Base-by-base conservation (phyloP, 129 eudicot species). In the carrot (Daucus carota) region DNA sequence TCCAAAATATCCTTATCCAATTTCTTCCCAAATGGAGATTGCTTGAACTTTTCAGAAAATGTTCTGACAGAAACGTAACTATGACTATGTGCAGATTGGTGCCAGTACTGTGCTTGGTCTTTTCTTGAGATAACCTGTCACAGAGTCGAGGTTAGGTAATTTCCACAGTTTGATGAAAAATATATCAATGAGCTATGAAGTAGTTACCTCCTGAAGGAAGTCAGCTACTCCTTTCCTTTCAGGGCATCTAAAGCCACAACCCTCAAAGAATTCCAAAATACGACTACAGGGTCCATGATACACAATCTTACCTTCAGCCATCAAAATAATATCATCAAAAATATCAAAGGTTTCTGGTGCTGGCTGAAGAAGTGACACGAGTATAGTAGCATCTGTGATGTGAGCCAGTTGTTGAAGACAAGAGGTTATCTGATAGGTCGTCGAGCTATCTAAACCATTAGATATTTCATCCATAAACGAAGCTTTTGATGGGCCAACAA, bases 41-140 rank as follows among this genome's bases (percentile, higher is more conserved):
- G 85, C 84, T 82, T 81, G 72, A 79, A 88, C 84, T 52, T 86
- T 76, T 47, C 79, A 40, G 86, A 71, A 2, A 86, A 81, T 26
- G 62, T 50, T 50, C 84, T 42, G 38, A 84, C 80, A 8, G 94
- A 78, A 14, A 88, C 70, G 54, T 85, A 91, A 59, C 31, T 73
- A 73, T 86, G 82, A 18, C 79, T 5, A 60, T 85, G 69, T 65
- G 74, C 77, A 41, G 71, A 54, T 52, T 73, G 75, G 34, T 73
- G 77, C 97, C 95, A 91, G 80, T 87, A 91, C 22, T 82, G 87
- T 33, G 70, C 83, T 78, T 89, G 97, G 81, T 91, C 97, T 74
- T 89, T 89, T 79, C 81, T 83, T 16, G 97, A 88, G 20, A 86
- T 83, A 79, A 91, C 90, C 96, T 90, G 82, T 8, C 66, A 48